A percentile compares a stretch with the other conserved stretches of the same genome.
These are phyloP conservation scores for Saccharomycopsis hybrid DNA, from an alignment of 1,139 yeast genomes.

Conservation along the genomic window DNA sequence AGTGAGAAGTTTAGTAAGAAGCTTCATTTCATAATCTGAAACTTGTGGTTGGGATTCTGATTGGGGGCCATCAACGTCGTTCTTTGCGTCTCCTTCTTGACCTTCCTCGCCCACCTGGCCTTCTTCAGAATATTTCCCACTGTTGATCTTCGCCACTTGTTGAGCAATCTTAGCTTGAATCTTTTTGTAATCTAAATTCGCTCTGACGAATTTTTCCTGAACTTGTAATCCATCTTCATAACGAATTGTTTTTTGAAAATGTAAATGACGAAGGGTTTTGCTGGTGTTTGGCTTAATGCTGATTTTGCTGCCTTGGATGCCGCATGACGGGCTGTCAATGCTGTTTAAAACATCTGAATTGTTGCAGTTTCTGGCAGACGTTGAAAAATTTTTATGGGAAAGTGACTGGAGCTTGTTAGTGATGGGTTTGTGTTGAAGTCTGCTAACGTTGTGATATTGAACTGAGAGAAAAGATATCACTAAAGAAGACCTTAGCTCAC, in stretches of 20 bases:
- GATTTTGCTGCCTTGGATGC: neutral
- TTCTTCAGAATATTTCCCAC: constrained; percentile 14
- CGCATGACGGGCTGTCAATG: too few species aligned
- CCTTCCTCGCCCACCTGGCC: neutral
- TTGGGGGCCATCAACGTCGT: constrained; percentile 5
- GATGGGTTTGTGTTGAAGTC: too few species aligned
- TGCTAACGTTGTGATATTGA: too few species aligned
- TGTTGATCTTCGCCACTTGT: constrained; percentile 33
- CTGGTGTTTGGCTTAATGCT: constrained; percentile 1
- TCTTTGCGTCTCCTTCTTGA: neutral
- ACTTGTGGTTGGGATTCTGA: constrained; percentile 26
- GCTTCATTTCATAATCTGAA: constrained; percentile 40
- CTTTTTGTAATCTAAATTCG: constrained; percentile 56
- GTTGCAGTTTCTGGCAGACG: too few species aligned
- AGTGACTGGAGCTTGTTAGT: too few species aligned
- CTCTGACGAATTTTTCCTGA: constrained; percentile 57
- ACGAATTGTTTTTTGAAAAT: constrained; percentile 47
- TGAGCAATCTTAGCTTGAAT: constrained; percentile 43
- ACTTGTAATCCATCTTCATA: constrained; percentile 55
- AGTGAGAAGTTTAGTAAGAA: constrained; percentile 37
- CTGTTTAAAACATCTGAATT: too few species aligned
- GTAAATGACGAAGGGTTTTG: constrained; percentile 39
- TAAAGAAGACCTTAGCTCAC: too few species aligned
- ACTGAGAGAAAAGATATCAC: too few species aligned
- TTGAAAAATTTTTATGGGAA: too few species aligned